phyloP scores from a whole-genome alignment of 768 basidiomycete genomes.

The Phaffia tasmanica region DNA sequence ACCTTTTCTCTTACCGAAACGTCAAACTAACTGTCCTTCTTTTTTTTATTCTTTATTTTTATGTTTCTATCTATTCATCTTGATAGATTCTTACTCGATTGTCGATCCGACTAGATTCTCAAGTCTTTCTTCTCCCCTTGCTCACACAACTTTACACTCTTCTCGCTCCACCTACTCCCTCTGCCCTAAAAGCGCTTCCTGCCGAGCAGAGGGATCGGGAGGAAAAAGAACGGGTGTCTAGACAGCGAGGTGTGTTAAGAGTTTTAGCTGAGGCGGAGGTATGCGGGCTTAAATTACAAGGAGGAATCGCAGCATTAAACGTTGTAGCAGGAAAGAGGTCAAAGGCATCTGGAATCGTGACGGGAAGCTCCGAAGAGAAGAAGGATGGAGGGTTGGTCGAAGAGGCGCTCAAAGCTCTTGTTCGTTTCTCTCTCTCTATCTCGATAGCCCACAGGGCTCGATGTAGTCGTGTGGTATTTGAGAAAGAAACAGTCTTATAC shows the following conservation, averaged over 20 bases:
- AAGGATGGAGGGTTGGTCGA: conserved; percentile 39
- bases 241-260: conserved; percentile 74
- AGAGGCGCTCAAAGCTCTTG: conserved; percentile 72
- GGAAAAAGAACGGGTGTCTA: conserved; percentile 60
- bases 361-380: conserved; percentile 45
- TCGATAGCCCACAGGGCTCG: no score
- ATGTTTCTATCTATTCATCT: background rate
- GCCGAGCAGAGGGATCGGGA: conserved; percentile 87
- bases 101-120: conserved; percentile 70
- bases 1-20: no score
- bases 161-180: conserved; percentile 36
- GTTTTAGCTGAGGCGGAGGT: conserved; percentile 83
- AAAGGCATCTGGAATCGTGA: conserved; percentile 42
- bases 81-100: conserved; percentile 71
- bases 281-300: conserved; percentile 44
- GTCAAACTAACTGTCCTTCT: no score
- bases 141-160: conserved; percentile 47
- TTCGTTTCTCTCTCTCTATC: conserved; percentile 39
- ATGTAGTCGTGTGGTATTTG: background rate
- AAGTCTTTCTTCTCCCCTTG: conserved; percentile 60
- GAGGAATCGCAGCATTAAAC: conserved; percentile 40
- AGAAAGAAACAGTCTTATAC: no score
- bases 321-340: conserved; percentile 45
- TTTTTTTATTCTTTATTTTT: no score
- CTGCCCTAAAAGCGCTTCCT: conserved; percentile 51